Evolutionary conservation across 148 eudicot genomes (phyloP), one percentile per base, ranked within the genome.

Genomic region (Chenopodium suecicum): DNA sequence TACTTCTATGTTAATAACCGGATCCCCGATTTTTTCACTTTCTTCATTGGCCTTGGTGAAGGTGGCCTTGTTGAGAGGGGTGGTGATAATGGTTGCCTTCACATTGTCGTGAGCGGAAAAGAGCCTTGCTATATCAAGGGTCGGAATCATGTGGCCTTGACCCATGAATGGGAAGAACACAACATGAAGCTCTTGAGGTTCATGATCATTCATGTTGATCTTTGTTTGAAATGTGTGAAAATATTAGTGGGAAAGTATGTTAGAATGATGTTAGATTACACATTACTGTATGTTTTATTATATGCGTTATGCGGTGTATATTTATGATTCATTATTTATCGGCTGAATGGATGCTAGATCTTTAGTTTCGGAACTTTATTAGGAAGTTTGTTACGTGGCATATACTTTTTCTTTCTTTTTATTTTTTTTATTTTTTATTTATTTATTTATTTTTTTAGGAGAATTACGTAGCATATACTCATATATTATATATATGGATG

Each of bases 131-230:
- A 88, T 86, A 86, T 91, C 90, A 1, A 89, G 65, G 48, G 65
- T 80, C 23, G 94, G 92, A 60, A 92, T 89, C 89, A 86, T 86
- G 76, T 92, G 94, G 85, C 97, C 97, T 29, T 79, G 85, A 46
- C 85, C 88, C 86, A 88, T 44, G 31, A 84, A 9, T 29, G 93
- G 93, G 54, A 92, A 79, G 78, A 92, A 86, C 78, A 82, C 82
- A 17, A 87, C 83, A 64, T 91, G 90, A 22, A 90, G 89, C 58
- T 76, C 73, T 11, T 44, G 19, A 44, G 41, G 7, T 54, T 54
- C 20, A 54, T 41, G 44, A 41, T 3, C 60, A 54, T 17, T 20
- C 60, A 16, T 54, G 14, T 54, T 2, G 60, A 48, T 48, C 13
- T 48, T 48, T 48, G 52, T 48, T 48, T 48, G 12, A 2, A 48